These are phyloP conservation scores for Penicillium antarcticum DNA, from an alignment of 495 filamentous ascomycete species.

Conservation along the genomic window DNA sequence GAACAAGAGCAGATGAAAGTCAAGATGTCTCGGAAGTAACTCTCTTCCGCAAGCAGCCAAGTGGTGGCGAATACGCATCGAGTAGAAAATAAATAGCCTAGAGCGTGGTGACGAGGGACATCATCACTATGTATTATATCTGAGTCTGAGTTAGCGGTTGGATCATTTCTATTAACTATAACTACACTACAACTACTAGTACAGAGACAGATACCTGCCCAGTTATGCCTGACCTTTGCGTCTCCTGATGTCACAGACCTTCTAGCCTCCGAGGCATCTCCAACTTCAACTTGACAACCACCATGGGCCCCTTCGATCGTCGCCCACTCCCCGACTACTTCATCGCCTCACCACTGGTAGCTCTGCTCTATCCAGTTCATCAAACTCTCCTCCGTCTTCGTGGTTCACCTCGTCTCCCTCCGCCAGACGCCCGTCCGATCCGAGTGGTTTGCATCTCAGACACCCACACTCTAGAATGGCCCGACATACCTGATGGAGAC, in stretches of 20 bases:
- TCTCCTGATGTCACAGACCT: conserved; percentile 12
- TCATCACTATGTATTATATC: too few species aligned
- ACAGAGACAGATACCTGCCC: too few species aligned
- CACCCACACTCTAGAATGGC: conserved; percentile 69
- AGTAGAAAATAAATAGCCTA: conserved; percentile 4
- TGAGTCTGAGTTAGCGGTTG: too few species aligned
- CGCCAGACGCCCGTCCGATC: conserved; percentile 52
- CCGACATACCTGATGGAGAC: conserved; percentile 69
- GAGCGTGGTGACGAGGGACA: neutral
- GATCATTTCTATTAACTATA: too few species aligned
- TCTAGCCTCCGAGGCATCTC: too few species aligned
- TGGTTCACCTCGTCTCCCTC: conserved; percentile 53
- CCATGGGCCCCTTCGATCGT: conserved; percentile 47
- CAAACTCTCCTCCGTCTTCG: conserved; percentile 60
- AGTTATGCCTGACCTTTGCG: too few species aligned
- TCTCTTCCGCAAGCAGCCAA: conserved; percentile 24
- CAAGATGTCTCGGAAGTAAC: neutral
- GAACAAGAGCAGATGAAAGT: neutral
- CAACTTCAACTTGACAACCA: conserved; percentile 10
- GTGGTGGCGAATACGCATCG: conserved; percentile 21
- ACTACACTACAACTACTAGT: too few species aligned
- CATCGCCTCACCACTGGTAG: conserved; percentile 46
- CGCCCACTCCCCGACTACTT: conserved; percentile 45
- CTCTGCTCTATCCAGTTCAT: conserved; percentile 55
- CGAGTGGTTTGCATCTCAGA: conserved; percentile 87